Base-by-base conservation (phyloP, 129 eudicot species). In the Flaveria brownii region DNA sequence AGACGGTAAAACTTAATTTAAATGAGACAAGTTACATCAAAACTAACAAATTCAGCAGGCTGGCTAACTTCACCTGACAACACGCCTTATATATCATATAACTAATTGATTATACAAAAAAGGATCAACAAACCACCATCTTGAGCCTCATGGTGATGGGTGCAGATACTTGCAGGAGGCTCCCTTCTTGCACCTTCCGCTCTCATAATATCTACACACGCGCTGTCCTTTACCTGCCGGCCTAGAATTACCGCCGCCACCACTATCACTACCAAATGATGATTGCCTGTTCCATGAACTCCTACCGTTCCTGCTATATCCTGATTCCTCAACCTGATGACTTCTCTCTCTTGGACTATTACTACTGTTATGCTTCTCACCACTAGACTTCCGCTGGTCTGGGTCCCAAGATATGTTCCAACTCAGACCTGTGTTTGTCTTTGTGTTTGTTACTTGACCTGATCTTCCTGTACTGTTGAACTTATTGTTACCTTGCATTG, bases 131-230 rank as follows among this genome's bases (percentile, higher is more conserved):
- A 73, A 80, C 77, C 65, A 56, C 28, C 62, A 72, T 76, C 62
- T 76, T 63, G 42, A 51, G 3, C 16, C 50, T 83, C 72, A 87
- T 20, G 89, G 91, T 81, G 69, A 87, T 16, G 91, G 91, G 81
- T 92, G 97, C 82, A 92, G 80, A 71, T 89, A 84, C 79, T 86
- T 86, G 79, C 97, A 89, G n/a, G 84, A 81, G 23, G 97, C 89
- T 54, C 97, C 97, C 79, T 87, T 92, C 85, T 81, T 89, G 82
- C 97, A 92, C 78, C 76, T 85, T 71, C 96, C 97, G 22, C 86
- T 87, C 81, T 86, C 96, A 41, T 87, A 86, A 74, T 82, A 87
- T 83, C 81, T 92, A 74, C 97, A 89, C n/a, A 87, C 84, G 13
- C 94, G 85, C 80, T 85, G 90, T 56, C 83, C 87, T 85, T 82